These are phyloP conservation scores for Melampsora larici-populina DNA, from an alignment of 1,284 basidiomycete species.

Conservation along the genomic window DNA sequence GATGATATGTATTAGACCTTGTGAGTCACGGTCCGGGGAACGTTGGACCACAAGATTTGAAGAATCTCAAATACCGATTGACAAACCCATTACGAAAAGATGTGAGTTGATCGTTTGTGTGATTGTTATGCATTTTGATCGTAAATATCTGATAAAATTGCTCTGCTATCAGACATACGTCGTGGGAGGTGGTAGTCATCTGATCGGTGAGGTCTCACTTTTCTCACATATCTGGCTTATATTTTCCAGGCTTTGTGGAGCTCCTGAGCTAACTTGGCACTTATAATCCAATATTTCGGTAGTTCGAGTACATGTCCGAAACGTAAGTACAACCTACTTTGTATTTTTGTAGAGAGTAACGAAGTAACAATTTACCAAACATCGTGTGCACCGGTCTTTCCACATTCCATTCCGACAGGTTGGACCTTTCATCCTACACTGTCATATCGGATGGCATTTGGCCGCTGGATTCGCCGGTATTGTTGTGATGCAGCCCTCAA, in stretches of 20 bases:
- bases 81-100: slow-evolving; percentile 31
- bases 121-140: not conserved
- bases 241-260: too few relatives aligned
- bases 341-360: too few relatives aligned
- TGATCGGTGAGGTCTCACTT: slow-evolving; percentile 19
- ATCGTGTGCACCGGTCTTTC: not conserved
- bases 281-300: too few relatives aligned
- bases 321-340: not conserved
- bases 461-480: slow-evolving; percentile 49
- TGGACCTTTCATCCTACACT: slow-evolving; percentile 46
- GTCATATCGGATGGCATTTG: slow-evolving; percentile 49
- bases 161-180: slow-evolving; percentile 24
- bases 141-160: too few relatives aligned
- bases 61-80: slow-evolving; percentile 3
- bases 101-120: slow-evolving; percentile 13
- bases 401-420: not conserved
- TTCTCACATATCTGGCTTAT: not conserved
- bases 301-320: slow-evolving; percentile 35
- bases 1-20: slow-evolving; percentile 18
- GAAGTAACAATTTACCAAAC: too few relatives aligned
- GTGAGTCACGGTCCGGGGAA: slow-evolving; percentile 35
- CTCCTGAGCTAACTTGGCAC: not conserved
- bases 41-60: slow-evolving; percentile 29
- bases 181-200: slow-evolving; percentile 34
- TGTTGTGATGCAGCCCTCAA: slow-evolving; percentile 49